Percentiles rank a stretch among this genome's conserved stretches.
These are phyloP conservation scores for Oryza glaberrima DNA, from an alignment of 176 grass and related monocot genomes.

Conservation along the genomic window DNA sequence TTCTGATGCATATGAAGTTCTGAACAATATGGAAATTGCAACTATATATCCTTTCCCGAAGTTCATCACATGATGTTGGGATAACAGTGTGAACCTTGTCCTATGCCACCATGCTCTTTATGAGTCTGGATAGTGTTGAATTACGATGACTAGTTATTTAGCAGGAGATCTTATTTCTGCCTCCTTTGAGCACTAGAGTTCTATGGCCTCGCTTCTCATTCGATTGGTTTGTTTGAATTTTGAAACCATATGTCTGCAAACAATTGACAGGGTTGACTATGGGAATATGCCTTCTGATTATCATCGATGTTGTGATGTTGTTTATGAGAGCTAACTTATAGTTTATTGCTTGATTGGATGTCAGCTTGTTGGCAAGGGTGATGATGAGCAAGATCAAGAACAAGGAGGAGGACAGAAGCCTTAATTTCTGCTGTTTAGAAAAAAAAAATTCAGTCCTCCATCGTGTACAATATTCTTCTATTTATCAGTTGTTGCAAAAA, in stretches of 20 bases:
- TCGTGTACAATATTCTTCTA: constrained; percentile 23
- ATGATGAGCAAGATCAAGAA: constrained; percentile 55
- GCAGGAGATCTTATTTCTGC: neutral
- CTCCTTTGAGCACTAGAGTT: neutral
- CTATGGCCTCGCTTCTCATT: neutral
- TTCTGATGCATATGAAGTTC: constrained; percentile 16
- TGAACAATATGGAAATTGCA: constrained; percentile 5
- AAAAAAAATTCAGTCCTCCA: constrained; percentile 7
- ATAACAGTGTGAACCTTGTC: neutral
- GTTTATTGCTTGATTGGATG: constrained; percentile 27
- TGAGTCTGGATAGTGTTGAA: neutral
- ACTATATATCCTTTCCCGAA: neutral
- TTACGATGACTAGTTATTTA: neutral
- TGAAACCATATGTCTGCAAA: neutral
- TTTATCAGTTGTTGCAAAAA: constrained; percentile 5
- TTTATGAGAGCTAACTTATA: constrained; percentile 12
- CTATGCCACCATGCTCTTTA: neutral
- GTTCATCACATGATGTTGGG: constrained; percentile 14
- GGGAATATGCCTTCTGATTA: neutral
- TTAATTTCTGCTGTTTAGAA: constrained; percentile 13
- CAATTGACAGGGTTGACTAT: neutral
- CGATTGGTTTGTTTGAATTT: constrained; percentile 5
- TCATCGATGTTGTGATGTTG: neutral
- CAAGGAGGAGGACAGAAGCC: constrained; percentile 42
- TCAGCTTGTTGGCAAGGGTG: constrained; percentile 75